Base-by-base conservation (phyloP, 1,139 yeast genomes). In the Cylindricascospora bacillispora region DNA sequence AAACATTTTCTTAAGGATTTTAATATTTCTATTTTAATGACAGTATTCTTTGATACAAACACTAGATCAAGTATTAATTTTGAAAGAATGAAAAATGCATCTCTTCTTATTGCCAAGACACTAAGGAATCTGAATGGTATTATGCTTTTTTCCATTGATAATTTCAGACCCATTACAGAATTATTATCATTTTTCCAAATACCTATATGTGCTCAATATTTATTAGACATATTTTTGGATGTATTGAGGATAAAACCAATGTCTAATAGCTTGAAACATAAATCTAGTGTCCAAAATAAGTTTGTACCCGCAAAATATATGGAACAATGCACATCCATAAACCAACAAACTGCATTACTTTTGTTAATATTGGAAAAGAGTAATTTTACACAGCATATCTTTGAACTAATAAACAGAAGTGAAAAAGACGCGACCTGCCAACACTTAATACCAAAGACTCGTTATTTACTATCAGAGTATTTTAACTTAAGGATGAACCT, bases 111-210 rank as follows among this genome's bases (percentile, higher is more conserved):
- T 3, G 60, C 81, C 0, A 53, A 68, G 3, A 56, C 82, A 17
- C 55, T 89, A 30, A 78, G 81, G 37, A 67, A 73, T 27, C 79
- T 92, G 73, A 66, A 80, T 13, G 98, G 98, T 0, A 49, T 85
- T 9, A 65, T 79, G 40, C 69, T 79, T 6, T 69, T 77, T 42
- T 66, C 82, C 0, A 63, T 69, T 33, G 62, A 75, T 40, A 56
- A 70, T 35, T 78, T 73, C 42, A 62, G 62, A 31, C 67, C 78
- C 18, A 45, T 89, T 13, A 59, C 58, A 26, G 72, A 73, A 33
- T 58, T 89, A 22, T 57, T 86, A 2, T 59, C 65, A 23, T 77
- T 86, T 47, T 57, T 86, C 32, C 61, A 62, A 17, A 70, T 74
- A 32, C 78, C 79, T 1, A 62, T 70, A 14, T 60, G 81, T 11